A percentile compares a stretch with the other conserved stretches of the same genome.
Evolutionary conservation across 2,329 filamentous ascomycete species (phyloP).

Genomic region (Basipetospora chlamydospora): DNA sequence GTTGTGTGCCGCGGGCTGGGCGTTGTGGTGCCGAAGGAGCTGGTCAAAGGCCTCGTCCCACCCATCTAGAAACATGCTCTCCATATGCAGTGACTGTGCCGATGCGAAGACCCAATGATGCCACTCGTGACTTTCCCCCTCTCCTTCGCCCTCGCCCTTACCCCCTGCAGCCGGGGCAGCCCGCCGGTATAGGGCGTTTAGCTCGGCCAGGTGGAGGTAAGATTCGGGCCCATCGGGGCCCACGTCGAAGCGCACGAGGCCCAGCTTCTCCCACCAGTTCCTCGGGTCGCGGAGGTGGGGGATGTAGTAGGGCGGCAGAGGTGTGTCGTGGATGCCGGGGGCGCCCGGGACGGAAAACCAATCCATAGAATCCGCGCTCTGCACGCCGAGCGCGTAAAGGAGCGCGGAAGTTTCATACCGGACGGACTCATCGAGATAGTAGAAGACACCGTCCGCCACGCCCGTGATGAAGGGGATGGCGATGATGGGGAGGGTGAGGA

Average conservation of each 20-base stretch:
- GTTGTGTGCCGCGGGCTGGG: neutral
- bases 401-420: neutral
- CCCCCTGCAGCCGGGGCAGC: neutral
- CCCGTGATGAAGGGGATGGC: neutral
- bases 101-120: constrained; percentile 1
- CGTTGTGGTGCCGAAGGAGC: neutral
- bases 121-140: too few relatives aligned
- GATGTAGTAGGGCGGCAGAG: neutral
- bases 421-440: too few relatives aligned
- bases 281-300: neutral
- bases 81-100: neutral
- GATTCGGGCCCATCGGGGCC: neutral
- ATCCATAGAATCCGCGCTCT: neutral
- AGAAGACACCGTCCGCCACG: neutral
- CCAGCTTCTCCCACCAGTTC: neutral
- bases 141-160: too few relatives aligned
- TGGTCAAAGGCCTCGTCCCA: neutral
- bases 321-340: neutral
- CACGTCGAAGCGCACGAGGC: neutral
- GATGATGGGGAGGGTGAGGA: neutral
- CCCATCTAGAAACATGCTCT: neutral
- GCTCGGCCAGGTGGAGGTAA: neutral
- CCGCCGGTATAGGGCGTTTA: neutral
- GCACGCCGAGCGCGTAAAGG: neutral
- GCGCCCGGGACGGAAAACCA: neutral